Conservation (phyloP, 768 basidiomycete species). For the Punctularia strigosozonata region DNA sequence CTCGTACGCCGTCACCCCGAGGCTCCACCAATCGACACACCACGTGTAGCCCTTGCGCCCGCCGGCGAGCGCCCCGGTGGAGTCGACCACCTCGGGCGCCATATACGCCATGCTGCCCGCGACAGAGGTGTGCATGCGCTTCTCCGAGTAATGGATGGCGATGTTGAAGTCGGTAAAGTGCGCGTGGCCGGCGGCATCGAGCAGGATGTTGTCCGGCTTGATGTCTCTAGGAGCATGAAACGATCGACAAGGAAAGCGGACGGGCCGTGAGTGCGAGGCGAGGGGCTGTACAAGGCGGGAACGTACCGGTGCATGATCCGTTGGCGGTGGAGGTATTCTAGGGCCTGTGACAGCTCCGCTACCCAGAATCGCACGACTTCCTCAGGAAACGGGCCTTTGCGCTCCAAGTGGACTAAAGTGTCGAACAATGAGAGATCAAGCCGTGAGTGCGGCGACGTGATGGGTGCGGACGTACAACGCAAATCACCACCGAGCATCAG, state of each 20-base stretch:
- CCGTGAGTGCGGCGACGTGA: slow-evolving; percentile 1
- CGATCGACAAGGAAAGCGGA: background rate
- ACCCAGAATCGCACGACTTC: slow-evolving; percentile 76
- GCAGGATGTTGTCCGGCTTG: slow-evolving; percentile 94
- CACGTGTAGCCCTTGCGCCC: slow-evolving; percentile 87
- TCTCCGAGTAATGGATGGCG: slow-evolving; percentile 92
- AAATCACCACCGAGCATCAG: slow-evolving; percentile 94
- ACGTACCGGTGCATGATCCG: slow-evolving; percentile 89
- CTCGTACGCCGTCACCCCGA: slow-evolving; percentile 85
- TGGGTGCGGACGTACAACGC: slow-evolving; percentile 48
- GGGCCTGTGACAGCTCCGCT: slow-evolving; percentile 73
- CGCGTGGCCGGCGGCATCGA: slow-evolving; percentile 89
- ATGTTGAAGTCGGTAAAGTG: slow-evolving; percentile 99
- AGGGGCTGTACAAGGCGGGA: background rate
- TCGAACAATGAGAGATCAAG: background rate
- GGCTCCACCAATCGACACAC: slow-evolving; percentile 93
- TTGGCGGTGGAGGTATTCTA: slow-evolving; percentile 84
- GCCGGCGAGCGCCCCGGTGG: too few species aligned
- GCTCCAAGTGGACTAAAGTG: slow-evolving; percentile 69
- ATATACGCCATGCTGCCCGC: slow-evolving; percentile 99
- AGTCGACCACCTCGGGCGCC: slow-evolving; percentile 96
- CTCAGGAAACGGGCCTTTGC: slow-evolving; percentile 55
- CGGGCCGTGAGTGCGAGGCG: too few species aligned
- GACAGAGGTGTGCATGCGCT: slow-evolving; percentile 80
- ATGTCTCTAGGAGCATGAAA: slow-evolving; percentile 50